Base-by-base conservation (phyloP, 2,329 filamentous ascomycete species). In the Aspergillus tanneri region DNA sequence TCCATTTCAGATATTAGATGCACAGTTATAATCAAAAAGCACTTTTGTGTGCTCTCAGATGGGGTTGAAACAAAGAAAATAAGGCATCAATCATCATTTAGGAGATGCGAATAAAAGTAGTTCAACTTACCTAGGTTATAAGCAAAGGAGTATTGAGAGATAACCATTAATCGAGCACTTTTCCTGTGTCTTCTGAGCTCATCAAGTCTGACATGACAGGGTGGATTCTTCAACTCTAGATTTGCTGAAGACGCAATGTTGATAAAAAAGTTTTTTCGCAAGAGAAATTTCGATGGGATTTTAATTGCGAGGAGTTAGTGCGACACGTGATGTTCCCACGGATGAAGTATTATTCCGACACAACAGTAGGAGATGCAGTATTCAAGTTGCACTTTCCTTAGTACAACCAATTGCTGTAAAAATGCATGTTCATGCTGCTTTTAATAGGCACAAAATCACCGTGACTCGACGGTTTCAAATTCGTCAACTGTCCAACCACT, bases 51-150 rank as follows among this genome's bases (percentile, higher is more conserved):
- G 43, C 54, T 55, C 60, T 67, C 60, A 68, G 61, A 67, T 69
- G 66, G 63, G 66, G 64, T 69, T 69, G 65, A 69, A 68, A 69
- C 64, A 69, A 65, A 65, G 57, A 61, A 54, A 21, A 56, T 54
- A 40, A 62, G 55, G 63, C 64, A 69, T 62, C 60, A 60, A 64
- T 64, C 63, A 67, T 67, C 63, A 65, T 61, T 22, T 35, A 22
- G 18, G 32, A 38, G 19, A 14, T n/a, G 38, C 16, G 7, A 38
- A 23, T 27, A 39, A 32, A 38, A 23, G 5, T 14, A 22, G 27
- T 34, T 19, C 32, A 49, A 49, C 52, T 54, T 51, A 55, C 49
- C 42, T 23, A 41, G 14, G 2, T 24, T 24, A 19, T 2, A 21
- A 23, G 4, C 12, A 27, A 19, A 3, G 12, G 18, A 24, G 25